Base-by-base conservation (phyloP, 2,329 filamentous ascomycete genomes). In the Lachnellula cervina region DNA sequence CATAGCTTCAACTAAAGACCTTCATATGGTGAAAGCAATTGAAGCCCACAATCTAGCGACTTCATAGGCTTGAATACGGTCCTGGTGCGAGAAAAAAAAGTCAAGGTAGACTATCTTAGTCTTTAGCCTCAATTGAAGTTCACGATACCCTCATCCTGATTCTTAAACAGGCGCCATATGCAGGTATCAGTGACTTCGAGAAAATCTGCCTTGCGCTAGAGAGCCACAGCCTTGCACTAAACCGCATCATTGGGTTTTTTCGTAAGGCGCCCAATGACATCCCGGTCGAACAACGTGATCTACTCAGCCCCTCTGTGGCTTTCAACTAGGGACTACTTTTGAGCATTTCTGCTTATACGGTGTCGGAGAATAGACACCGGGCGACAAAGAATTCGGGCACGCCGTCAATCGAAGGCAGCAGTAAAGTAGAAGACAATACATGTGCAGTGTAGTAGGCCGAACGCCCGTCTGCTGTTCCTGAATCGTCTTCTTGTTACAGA, bases 251-350 rank as follows among this genome's bases (percentile, higher is more conserved):
- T 28, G n/a, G 37, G 14, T 51, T 40, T 49, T 43, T 37, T 62
- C 62, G 62, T 64, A 64, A 61, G 60, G 59, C 60, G 57, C 16
- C 62, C 60, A 61, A 64, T 63, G 25, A 50, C 16, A 13, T 4
- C 38, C 16, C 16, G 9, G n/a, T 43, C 23, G 13, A 14, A 21
- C 50, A 59, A 58, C 58, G 51, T 62, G 58, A 60, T 52, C 55
- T 45, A 49, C 60, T 59, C 49, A 52, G 61, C 59, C 59, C 55
- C 58, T 35, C 43, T 58, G 59, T 59, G 57, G 59, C 55, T 61
- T 53, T 52, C 49, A n/a, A 19, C 28, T 32, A 32, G 28, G 28
- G 9, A 11, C 28, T 32, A 32, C 28, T 32, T 32, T 32, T 32
- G 28, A 32, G 13, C 28, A 28, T 16, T 35, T 53, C 21, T 25